Conservation (phyloP, 2,329 filamentous ascomycete genomes). For the Dactylonectria estremocensis region DNA sequence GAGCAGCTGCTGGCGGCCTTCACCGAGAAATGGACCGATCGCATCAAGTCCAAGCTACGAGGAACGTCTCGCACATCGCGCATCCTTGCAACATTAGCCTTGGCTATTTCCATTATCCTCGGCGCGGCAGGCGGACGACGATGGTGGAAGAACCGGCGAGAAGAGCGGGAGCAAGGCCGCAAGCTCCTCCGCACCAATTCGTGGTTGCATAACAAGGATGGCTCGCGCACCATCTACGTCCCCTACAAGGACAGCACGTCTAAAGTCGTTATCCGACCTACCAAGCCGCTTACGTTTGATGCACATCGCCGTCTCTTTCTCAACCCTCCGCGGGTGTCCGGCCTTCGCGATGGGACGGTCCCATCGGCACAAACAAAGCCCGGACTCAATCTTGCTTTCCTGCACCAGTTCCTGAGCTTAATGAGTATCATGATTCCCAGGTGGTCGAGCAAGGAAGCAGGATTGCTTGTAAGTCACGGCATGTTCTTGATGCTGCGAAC, state of each 20-base stretch:
- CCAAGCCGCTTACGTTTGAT: conserved; percentile 95
- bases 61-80: conserved; percentile 79
- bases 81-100: conserved; percentile 81
- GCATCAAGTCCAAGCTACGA: conserved; percentile 69
- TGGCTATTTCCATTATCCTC: conserved; percentile 84
- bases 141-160: conserved; percentile 80
- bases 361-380: conserved; percentile 94
- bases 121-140: conserved; percentile 83
- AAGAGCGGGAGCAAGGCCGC: conserved; percentile 86
- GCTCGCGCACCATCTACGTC: conserved; percentile 94
- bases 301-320: conserved; percentile 94
- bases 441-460: conserved; percentile 96
- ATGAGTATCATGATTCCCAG: conserved; percentile 98
- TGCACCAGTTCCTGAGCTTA: conserved; percentile 96
- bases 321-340: conserved; percentile 88
- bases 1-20: conserved; percentile 78
- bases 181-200: conserved; percentile 92
- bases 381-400: conserved; percentile 92
- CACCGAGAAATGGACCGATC: conserved; percentile 70
- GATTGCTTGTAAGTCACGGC: conserved; percentile 88
- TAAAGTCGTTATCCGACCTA: conserved; percentile 92
- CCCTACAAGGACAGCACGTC: conserved; percentile 90
- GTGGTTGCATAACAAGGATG: conserved; percentile 93
- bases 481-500: conserved; percentile 92
- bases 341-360: conserved; percentile 80